Conservation (phyloP, 768 basidiomycete genomes). For the Coprinopsis strossmayeri region DNA sequence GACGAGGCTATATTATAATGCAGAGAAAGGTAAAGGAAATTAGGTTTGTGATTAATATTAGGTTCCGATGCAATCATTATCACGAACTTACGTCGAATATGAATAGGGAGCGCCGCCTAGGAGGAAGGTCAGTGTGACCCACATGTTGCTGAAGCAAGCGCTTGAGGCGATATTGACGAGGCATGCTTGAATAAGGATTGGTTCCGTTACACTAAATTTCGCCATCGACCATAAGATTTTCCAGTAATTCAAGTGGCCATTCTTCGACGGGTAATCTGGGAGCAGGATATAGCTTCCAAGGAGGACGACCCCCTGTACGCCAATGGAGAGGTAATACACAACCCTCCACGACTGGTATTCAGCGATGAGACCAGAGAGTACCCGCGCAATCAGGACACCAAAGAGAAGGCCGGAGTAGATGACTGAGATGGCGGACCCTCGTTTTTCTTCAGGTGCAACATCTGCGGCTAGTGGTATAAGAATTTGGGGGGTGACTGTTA, state of each 20-base stretch:
- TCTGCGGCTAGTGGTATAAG: constrained; percentile 77
- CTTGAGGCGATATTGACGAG: constrained; percentile 58
- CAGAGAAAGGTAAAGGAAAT: neutral
- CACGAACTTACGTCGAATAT: constrained; percentile 52
- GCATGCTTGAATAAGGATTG: constrained; percentile 63
- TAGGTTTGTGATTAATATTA: neutral
- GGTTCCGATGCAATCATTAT: neutral
- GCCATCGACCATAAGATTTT: constrained; percentile 72
- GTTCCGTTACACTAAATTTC: constrained; percentile 71
- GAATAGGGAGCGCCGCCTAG: constrained; percentile 71
- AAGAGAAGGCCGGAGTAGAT: constrained; percentile 63
- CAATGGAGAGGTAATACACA: constrained; percentile 75
- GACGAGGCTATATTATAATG: no score
- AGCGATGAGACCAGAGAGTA: constrained; percentile 69
- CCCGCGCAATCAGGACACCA: constrained; percentile 69
- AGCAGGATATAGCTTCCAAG: constrained; percentile 54
- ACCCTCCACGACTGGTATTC: constrained; percentile 67
- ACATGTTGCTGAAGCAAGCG: constrained; percentile 52
- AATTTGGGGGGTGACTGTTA: constrained; percentile 72
- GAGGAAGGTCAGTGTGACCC: constrained; percentile 79
- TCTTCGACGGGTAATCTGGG: constrained; percentile 84
- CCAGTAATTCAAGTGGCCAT: constrained; percentile 55
- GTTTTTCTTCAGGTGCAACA: constrained; percentile 65
- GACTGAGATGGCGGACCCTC: constrained; percentile 72
- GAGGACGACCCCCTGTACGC: constrained; percentile 56